Evolutionary conservation across 345 rosid species (phyloP).

Genomic region (Murraya paniculata): DNA sequence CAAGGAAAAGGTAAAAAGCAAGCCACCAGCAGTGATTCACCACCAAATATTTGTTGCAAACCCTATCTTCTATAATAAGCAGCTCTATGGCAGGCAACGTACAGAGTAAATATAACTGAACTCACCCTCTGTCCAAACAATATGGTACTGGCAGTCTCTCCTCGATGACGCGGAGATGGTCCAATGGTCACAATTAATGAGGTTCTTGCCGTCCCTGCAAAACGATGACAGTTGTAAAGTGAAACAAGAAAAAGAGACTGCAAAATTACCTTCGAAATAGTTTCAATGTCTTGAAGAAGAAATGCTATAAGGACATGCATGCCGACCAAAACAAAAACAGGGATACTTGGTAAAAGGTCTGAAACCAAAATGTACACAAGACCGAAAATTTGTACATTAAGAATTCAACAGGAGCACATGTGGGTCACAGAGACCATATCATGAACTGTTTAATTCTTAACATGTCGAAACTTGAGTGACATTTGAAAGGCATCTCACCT

Average conservation of each 20-base stretch:
- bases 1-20: not conserved
- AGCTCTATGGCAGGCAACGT: not conserved
- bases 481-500: slow-evolving; percentile 45
- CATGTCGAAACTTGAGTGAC: slow-evolving; percentile 10
- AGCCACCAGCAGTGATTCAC: not conserved
- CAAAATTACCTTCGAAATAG: not conserved
- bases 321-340: not conserved
- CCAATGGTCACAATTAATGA: slow-evolving; percentile 81
- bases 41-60: not conserved
- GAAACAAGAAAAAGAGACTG: not conserved
- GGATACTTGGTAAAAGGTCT: not conserved
- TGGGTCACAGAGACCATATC: not conserved
- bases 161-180: slow-evolving; percentile 87
- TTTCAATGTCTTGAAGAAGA: not conserved
- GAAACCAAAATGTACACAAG: slow-evolving; percentile 14
- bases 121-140: slow-evolving; percentile 88
- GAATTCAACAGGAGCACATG: not conserved
- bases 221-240: slow-evolving; percentile 10
- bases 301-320: not conserved
- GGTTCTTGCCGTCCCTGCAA: slow-evolving; percentile 80
- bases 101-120: slow-evolving; percentile 8
- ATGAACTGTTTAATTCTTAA: slow-evolving; percentile 5
- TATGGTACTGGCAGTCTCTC: slow-evolving; percentile 88
- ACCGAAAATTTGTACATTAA: not conserved
- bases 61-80: not conserved